phyloP scores from a whole-genome alignment of 495 filamentous ascomycete genomes.

The Hypoxylon fuscum region DNA sequence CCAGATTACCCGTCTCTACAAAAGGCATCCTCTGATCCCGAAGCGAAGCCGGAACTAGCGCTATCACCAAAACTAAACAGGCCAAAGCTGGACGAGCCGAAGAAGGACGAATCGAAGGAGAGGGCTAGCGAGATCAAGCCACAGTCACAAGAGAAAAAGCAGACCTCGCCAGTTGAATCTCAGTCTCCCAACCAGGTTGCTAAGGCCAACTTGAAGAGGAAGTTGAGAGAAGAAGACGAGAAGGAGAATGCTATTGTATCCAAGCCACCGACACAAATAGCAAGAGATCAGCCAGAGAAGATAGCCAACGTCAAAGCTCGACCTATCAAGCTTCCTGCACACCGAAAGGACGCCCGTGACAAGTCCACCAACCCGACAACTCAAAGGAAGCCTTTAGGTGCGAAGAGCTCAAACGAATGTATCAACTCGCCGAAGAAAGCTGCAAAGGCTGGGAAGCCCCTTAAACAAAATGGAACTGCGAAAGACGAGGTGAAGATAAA shows the following conservation, averaged over 20 bases:
- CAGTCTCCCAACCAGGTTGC: constrained; percentile 16
- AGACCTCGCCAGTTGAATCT: constrained; percentile 20
- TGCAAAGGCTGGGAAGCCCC: constrained; percentile 41
- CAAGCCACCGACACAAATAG: constrained; percentile 8
- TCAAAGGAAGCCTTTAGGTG: constrained; percentile 51
- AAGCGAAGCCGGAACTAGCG: constrained; percentile 26
- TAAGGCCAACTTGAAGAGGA: constrained; percentile 43
- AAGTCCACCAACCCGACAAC: constrained; percentile 23
- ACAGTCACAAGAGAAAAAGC: constrained; percentile 37
- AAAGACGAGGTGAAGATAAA: constrained; percentile 32
- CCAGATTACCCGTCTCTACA: constrained; percentile 31
- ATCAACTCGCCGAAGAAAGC: constrained; percentile 54
- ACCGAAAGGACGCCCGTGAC: constrained; percentile 39
- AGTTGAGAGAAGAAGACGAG: constrained; percentile 45
- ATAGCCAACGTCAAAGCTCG: constrained; percentile 19
- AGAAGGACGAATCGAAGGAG: too few species aligned
- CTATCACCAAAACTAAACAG: constrained; percentile 23
- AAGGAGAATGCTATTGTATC: constrained; percentile 42
- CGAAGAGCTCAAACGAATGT: constrained; percentile 59
- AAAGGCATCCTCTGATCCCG: constrained; percentile 23
- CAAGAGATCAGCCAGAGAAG: constrained; percentile 36
- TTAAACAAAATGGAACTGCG: constrained; percentile 31
- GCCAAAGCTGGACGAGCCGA: constrained; percentile 26
- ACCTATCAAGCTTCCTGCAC: constrained; percentile 41
- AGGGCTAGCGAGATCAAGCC: constrained; percentile 11